Conservation (phyloP, 2,329 filamentous ascomycete species). For the Plectosphaerella plurivora region DNA sequence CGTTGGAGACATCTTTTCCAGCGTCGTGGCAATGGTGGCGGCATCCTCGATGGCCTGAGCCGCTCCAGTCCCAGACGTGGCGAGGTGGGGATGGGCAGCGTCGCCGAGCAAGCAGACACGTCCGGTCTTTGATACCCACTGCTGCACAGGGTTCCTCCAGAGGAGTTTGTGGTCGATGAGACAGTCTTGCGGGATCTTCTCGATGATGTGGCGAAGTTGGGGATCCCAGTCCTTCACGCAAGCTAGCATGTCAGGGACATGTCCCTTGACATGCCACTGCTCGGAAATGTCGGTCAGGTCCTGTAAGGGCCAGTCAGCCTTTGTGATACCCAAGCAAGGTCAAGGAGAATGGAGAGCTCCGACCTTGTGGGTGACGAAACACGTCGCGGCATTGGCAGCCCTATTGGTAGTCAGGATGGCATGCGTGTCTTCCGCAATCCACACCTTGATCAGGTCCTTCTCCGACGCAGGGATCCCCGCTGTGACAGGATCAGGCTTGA, state of each 20-base stretch:
- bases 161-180: constrained; percentile 19
- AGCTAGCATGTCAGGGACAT: neutral
- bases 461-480: neutral
- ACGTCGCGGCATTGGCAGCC: neutral
- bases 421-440: neutral
- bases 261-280: neutral
- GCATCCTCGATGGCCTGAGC: constrained; percentile 37
- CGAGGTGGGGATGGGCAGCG: constrained; percentile 34
- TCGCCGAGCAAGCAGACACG: constrained; percentile 33
- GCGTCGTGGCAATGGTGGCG: constrained; percentile 24
- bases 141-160: constrained; percentile 12
- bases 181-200: constrained; percentile 13
- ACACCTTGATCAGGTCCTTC: neutral
- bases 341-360: neutral
- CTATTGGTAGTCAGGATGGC: neutral
- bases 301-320: too few species aligned
- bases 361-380: neutral
- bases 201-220: constrained; percentile 33
- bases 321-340: too few species aligned
- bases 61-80: constrained; percentile 33
- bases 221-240: constrained; percentile 28
- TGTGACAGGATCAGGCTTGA: neutral
- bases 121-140: constrained; percentile 24
- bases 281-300: neutral
- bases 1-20: neutral